phyloP scores from a whole-genome alignment of 805 yeast genomes.

The Komagataella pseudopastoris region DNA sequence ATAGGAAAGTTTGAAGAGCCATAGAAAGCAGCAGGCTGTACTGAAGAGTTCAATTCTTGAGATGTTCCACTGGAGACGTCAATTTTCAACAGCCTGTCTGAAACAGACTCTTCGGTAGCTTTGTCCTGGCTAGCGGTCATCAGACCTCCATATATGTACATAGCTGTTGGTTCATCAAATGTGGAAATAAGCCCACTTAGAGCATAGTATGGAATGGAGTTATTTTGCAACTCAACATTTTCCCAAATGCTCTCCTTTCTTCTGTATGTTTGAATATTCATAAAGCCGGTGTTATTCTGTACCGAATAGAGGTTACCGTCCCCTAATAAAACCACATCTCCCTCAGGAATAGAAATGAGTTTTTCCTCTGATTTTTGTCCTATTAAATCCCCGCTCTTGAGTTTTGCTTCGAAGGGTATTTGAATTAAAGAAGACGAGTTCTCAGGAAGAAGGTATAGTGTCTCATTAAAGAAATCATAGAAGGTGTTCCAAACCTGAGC shows the following conservation, averaged over 20 bases:
- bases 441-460: conserved; percentile 13
- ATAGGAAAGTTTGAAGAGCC: conserved; percentile 33
- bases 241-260: conserved; percentile 11
- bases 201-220: conserved; percentile 9
- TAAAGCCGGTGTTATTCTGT: background rate
- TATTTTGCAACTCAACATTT: conserved; percentile 5
- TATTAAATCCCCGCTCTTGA: conserved; percentile 9
- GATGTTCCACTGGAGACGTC: conserved; percentile 21
- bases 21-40: conserved; percentile 42
- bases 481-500: conserved; percentile 9
- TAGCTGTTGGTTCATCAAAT: conserved; percentile 18
- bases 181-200: conserved; percentile 30
- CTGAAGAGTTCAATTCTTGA: conserved; percentile 28
- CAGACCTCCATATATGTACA: conserved; percentile 45
- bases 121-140: background rate
- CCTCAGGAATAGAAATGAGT: conserved; percentile 8
- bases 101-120: conserved; percentile 11
- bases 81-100: conserved; percentile 30
- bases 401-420: conserved; percentile 13
- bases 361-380: background rate
- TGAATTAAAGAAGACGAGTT: conserved; percentile 9
- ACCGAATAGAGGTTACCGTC: conserved; percentile 9
- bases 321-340: conserved; percentile 10
- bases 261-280: conserved; percentile 6
- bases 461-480: conserved; percentile 17